phyloP scores from a whole-genome alignment of 306 rosid species.

The Citrullus colocynthis region DNA sequence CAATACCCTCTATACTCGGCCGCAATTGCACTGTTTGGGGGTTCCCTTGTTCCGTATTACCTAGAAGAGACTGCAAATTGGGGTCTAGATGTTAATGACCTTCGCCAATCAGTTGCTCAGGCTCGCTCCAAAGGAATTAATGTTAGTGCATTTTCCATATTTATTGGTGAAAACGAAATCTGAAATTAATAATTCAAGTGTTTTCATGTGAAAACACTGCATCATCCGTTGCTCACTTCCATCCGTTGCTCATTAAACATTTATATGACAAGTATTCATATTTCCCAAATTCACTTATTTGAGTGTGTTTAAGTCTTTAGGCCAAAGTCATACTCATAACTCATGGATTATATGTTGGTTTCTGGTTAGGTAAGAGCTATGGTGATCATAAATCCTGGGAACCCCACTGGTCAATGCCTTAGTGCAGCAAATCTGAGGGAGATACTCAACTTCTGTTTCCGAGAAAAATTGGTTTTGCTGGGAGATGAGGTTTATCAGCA shows the following conservation, averaged over 20 bases:
- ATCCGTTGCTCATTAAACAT: not conserved
- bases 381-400: constrained; percentile 99
- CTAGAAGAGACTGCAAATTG: constrained; percentile 98
- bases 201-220: no score
- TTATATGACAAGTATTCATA: not conserved
- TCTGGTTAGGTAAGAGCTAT: constrained; percentile 79
- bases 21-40: constrained; percentile 72
- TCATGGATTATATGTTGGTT: constrained; percentile 12
- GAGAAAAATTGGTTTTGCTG: constrained; percentile 73
- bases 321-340: not conserved
- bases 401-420: constrained; percentile 96
- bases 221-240: no score
- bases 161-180: not conserved
- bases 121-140: constrained; percentile 79
- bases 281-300: not conserved
- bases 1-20: constrained; percentile 99
- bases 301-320: not conserved
- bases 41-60: constrained; percentile 90
- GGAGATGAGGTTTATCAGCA: constrained; percentile 99
- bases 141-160: constrained; percentile 34
- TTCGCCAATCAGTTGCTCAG: constrained; percentile 48
- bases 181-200: not conserved
- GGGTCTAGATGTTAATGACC: constrained; percentile 83
- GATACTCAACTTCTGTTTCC: constrained; percentile 63
- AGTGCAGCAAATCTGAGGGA: constrained; percentile 71